Percentiles rank a stretch among this genome's conserved stretches.
Evolutionary conservation across 352 stramenopile genomes (phyloP).

Genomic region (Phytopythium montanum): DNA sequence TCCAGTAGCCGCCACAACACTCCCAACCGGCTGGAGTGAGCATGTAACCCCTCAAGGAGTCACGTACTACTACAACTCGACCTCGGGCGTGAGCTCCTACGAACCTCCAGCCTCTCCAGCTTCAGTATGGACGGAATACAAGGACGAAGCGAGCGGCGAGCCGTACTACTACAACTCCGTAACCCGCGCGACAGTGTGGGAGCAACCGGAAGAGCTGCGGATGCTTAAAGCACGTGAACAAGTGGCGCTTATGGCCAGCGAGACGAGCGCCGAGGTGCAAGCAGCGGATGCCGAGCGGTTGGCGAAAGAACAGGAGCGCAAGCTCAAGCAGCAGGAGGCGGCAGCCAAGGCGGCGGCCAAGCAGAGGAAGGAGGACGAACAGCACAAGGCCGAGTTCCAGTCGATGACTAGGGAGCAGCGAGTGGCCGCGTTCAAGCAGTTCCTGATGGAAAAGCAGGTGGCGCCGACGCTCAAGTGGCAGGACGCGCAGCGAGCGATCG

Average conservation of each 20-base stretch:
- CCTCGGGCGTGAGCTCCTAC: slow-evolving; percentile 61
- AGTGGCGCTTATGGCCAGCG: slow-evolving; percentile 61
- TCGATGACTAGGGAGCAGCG: slow-evolving; percentile 47
- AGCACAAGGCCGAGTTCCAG: slow-evolving; percentile 38
- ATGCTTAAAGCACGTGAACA: slow-evolving; percentile 71
- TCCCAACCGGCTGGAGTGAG: slow-evolving; percentile 64
- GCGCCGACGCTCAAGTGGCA: slow-evolving; percentile 68
- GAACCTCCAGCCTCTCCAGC: slow-evolving; percentile 21
- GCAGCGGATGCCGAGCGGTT: slow-evolving; percentile 30
- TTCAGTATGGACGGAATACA: slow-evolving; percentile 74
- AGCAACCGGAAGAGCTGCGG: slow-evolving; percentile 70
- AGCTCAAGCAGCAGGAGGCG: slow-evolving; percentile 16
- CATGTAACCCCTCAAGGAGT: slow-evolving; percentile 46
- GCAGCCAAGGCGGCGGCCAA: slow-evolving; percentile 11
- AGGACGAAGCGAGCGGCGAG: slow-evolving; percentile 59
- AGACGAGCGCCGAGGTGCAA: slow-evolving; percentile 20
- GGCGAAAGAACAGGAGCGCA: slow-evolving; percentile 16
- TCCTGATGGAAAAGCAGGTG: slow-evolving; percentile 70
- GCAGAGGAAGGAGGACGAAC: slow-evolving; percentile 45
- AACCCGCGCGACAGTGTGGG: slow-evolving; percentile 78
- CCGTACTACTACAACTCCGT: slow-evolving; percentile 81
- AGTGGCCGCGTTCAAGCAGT: slow-evolving; percentile 62
- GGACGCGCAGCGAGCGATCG: slow-evolving; percentile 55
- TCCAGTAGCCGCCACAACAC: background rate
- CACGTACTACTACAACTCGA: slow-evolving; percentile 60